phyloP scores from a whole-genome alignment of 2,329 filamentous ascomycete genomes.

The Botrytis pseudocinerea region DNA sequence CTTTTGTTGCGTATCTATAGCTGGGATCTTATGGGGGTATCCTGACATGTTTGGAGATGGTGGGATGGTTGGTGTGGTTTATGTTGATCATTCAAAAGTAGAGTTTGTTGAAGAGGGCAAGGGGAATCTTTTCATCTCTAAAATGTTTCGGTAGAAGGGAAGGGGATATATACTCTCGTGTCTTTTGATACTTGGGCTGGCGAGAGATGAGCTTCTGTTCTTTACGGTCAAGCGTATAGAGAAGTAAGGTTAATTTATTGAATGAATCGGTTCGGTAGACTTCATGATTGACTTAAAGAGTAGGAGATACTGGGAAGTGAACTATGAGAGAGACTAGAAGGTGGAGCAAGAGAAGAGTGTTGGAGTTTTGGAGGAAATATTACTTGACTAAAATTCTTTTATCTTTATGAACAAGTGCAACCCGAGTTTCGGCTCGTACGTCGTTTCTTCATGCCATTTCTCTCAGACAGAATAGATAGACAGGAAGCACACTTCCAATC shows the following conservation, averaged over 20 bases:
- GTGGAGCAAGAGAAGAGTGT: no score
- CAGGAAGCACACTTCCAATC: neutral
- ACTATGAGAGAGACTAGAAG: fast-evolving
- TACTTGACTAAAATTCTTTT: neutral
- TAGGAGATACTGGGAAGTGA: neutral
- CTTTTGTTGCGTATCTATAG: neutral
- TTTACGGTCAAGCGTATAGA: fast-evolving
- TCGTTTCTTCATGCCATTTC: no score
- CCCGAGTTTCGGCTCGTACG: neutral
- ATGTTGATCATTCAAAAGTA: neutral
- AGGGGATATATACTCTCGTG: neutral
- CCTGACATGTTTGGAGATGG: neutral
- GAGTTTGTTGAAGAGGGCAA: neutral
- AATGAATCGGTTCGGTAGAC: fast-evolving
- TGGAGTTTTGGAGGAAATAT: neutral
- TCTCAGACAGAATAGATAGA: no score
- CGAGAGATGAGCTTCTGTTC: neutral
- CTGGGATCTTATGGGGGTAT: neutral
- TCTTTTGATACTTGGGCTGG: neutral
- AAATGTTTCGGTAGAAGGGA: neutral
- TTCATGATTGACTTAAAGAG: neutral
- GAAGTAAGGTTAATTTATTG: no score
- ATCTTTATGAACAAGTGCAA: neutral
- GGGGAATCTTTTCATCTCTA: neutral
- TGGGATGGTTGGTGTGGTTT: neutral